Percentiles rank a stretch among this genome's conserved stretches.
Conservation (phyloP, 148 eudicot species). For the Drosera capensis region DNA sequence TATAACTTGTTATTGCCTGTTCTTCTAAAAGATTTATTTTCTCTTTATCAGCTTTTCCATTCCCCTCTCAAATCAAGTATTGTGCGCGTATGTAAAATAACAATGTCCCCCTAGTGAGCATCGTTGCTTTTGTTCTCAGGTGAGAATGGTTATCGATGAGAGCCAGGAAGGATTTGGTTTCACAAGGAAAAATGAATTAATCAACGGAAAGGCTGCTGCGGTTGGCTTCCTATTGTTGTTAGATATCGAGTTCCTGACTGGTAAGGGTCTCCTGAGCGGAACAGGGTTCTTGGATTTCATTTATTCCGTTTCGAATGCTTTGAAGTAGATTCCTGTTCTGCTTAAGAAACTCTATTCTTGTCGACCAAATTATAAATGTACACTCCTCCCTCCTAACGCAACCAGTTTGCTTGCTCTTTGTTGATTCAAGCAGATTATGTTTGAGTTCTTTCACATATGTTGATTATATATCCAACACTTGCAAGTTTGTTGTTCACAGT, state of each 20-base stretch:
- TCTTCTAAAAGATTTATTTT: neutral
- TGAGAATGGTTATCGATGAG: slow-evolving; percentile 88
- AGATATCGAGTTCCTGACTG: slow-evolving; percentile 90
- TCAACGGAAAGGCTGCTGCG: slow-evolving; percentile 92
- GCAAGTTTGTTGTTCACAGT: too few species aligned
- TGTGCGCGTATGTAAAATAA: neutral
- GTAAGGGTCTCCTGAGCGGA: slow-evolving; percentile 90
- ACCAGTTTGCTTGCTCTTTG: too few species aligned
- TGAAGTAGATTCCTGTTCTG: slow-evolving; percentile 19
- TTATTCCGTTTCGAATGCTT: slow-evolving; percentile 49
- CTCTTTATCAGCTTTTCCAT: neutral
- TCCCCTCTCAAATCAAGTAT: neutral
- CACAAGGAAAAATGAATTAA: slow-evolving; percentile 55
- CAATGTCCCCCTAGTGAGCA: neutral
- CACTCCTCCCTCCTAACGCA: too few species aligned
- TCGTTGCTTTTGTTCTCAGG: slow-evolving; percentile 21
- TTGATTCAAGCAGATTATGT: too few species aligned
- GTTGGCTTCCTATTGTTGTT: slow-evolving; percentile 76
- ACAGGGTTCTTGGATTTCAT: slow-evolving; percentile 97
- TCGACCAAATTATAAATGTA: too few species aligned
- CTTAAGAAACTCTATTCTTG: neutral
- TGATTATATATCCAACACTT: too few species aligned
- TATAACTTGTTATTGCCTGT: neutral
- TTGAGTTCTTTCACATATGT: too few species aligned
- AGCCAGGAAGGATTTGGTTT: slow-evolving; percentile 66